Evolutionary conservation across 192 early-diverging fungal genomes (phyloP).

Genomic region (Phlyctochytrium arcticum): DNA sequence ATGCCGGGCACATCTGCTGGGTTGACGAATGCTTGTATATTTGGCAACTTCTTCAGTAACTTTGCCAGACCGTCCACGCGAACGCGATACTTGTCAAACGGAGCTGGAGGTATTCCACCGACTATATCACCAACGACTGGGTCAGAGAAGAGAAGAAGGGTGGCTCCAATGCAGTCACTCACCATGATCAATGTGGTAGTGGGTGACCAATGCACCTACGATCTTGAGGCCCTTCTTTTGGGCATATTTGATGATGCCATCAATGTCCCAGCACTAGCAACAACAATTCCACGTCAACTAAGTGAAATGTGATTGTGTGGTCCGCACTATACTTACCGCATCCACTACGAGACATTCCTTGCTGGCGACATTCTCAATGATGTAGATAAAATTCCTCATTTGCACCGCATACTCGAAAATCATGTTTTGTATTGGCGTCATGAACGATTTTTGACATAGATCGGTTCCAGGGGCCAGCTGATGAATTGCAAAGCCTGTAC

Average conservation of each 20-base stretch:
- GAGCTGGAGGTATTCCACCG: conserved; percentile 82
- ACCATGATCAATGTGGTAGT: conserved; percentile 80
- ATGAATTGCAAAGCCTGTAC: conserved; percentile 51
- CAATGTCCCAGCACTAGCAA: conserved; percentile 83
- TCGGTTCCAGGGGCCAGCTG: conserved; percentile 72
- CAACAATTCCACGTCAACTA: neutral
- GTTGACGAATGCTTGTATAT: conserved; percentile 73
- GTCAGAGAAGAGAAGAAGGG: neutral
- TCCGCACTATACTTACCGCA: conserved; percentile 48
- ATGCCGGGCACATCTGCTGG: conserved; percentile 70
- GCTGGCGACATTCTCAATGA: conserved; percentile 65
- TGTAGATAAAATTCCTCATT: conserved; percentile 85
- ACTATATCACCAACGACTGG: conserved; percentile 26
- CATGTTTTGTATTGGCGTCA: conserved; percentile 68
- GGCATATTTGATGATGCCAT: conserved; percentile 67
- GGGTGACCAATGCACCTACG: conserved; percentile 73
- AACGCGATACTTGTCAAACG: conserved; percentile 74
- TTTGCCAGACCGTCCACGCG: conserved; percentile 73
- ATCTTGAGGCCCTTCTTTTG: conserved; percentile 59
- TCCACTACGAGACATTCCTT: conserved; percentile 79
- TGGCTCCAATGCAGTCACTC: neutral
- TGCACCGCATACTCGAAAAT: conserved; percentile 74
- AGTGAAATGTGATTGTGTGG: no score
- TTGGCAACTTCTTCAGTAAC: conserved; percentile 67
- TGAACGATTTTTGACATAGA: conserved; percentile 51